Conservation (phyloP, 225 moss, liverwort and hornwort genomes). For the Bryoerythrophyllum caledonicum region DNA sequence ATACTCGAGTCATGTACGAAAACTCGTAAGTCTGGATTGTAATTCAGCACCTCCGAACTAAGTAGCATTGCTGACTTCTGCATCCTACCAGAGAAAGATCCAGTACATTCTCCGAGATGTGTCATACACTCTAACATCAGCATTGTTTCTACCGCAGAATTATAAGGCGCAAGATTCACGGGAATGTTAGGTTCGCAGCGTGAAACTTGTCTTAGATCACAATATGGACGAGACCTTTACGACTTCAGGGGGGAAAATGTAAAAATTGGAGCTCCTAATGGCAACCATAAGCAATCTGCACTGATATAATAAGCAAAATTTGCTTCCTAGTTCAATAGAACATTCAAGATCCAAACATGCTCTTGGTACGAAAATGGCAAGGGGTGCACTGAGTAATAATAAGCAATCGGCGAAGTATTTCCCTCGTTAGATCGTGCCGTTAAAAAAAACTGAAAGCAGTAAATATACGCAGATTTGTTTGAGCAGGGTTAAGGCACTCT, state of each 20-base stretch:
- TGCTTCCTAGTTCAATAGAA: not conserved
- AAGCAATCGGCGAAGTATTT: not conserved
- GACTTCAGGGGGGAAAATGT: no score
- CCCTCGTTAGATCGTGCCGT: not conserved
- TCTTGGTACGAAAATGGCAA: not conserved
- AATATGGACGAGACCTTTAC: not conserved
- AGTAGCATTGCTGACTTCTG: not conserved
- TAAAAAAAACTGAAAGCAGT: no score
- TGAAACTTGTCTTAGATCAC: not conserved
- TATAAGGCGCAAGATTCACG: not conserved
- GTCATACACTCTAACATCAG: not conserved
- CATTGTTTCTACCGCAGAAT: not conserved
- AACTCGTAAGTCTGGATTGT: not conserved
- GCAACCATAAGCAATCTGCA: not conserved
- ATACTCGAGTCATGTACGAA: not conserved
- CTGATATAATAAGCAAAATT: not conserved
- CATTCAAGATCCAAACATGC: not conserved
- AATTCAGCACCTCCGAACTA: not conserved
- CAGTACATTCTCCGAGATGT: not conserved
- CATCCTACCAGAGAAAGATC: not conserved
- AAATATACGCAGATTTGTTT: not conserved
- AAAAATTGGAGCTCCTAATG: not conserved
- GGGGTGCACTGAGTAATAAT: not conserved
- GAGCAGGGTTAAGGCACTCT: not conserved
- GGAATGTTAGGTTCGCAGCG: not conserved